phyloP scores from a whole-genome alignment of 805 yeast genomes.

The Sungouiozyma ichnusensis region DNA sequence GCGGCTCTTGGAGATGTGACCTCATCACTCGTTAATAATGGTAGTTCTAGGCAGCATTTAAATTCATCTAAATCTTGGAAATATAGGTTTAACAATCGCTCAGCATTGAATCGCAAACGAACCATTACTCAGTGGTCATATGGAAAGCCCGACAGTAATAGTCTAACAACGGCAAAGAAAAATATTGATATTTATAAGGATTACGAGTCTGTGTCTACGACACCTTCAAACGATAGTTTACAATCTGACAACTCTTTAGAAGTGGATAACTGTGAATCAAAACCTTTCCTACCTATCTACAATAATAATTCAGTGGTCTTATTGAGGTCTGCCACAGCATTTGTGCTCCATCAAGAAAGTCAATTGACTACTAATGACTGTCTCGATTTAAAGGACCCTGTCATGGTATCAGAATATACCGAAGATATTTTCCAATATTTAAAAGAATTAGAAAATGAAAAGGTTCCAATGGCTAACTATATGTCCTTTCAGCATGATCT shows the following conservation, averaged over 20 bases:
- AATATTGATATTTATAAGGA: neutral
- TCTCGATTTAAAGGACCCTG: constrained; percentile 56
- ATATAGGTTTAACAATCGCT: neutral
- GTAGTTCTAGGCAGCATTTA: neutral
- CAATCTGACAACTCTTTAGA: neutral
- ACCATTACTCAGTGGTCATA: neutral
- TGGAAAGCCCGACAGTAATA: neutral
- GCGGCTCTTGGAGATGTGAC: constrained; percentile 17
- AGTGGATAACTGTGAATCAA: neutral
- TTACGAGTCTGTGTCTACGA: neutral
- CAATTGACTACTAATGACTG: constrained; percentile 40
- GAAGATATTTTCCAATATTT: constrained; percentile 66
- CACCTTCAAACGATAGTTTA: constrained; percentile 3
- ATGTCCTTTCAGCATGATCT: constrained; percentile 77
- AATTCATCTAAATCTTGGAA: neutral
- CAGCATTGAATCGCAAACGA: neutral
- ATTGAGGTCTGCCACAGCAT: constrained; percentile 2
- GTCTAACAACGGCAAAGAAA: neutral
- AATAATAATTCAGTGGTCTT: neutral
- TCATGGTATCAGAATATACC: constrained; percentile 76
- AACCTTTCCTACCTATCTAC: constrained; percentile 1
- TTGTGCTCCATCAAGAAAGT: constrained; percentile 28
- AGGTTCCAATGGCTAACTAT: constrained; percentile 66
- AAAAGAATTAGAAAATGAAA: constrained; percentile 56
- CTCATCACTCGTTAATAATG: constrained; percentile 6